These are phyloP conservation scores for Clarireedia sp. DNA, from an alignment of 2,329 filamentous ascomycete species.

Conservation along the genomic window DNA sequence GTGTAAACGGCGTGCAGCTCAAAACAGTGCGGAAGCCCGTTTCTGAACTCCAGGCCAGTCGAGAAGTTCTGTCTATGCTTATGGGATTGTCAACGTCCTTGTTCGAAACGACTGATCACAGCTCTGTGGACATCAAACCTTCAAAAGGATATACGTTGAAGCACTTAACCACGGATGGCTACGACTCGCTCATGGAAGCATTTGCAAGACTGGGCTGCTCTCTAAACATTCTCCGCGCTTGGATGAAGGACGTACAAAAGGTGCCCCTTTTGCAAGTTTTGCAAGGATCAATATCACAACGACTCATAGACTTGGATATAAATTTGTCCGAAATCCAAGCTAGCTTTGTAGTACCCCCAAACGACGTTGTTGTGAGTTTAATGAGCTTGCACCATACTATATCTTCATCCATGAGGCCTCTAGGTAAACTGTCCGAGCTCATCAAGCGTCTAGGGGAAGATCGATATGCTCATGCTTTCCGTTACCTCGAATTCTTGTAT, in stretches of 20 bases:
- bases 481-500: slow-evolving; percentile 73
- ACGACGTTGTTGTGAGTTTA: slow-evolving; percentile 57
- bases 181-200: slow-evolving; percentile 33
- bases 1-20: slow-evolving; percentile 19
- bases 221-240: slow-evolving; percentile 41
- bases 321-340: slow-evolving; percentile 52
- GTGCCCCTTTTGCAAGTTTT: slow-evolving; percentile 27
- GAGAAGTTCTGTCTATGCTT: slow-evolving; percentile 81
- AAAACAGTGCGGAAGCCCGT: slow-evolving; percentile 25
- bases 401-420: slow-evolving; percentile 41
- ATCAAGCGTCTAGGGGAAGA: slow-evolving; percentile 47
- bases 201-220: slow-evolving; percentile 41
- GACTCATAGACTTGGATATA: slow-evolving; percentile 50
- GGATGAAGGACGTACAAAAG: slow-evolving; percentile 31
- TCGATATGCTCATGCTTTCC: slow-evolving; percentile 42
- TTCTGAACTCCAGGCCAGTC: slow-evolving; percentile 60
- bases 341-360: slow-evolving; percentile 45
- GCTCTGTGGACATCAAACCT: slow-evolving; percentile 29
- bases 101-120: slow-evolving; percentile 41
- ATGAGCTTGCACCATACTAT: slow-evolving; percentile 53
- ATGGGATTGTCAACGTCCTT: slow-evolving; percentile 68
- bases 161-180: slow-evolving; percentile 29
- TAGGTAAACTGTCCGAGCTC: slow-evolving; percentile 54
- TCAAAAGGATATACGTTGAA: slow-evolving; percentile 28
- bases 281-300: slow-evolving; percentile 26